These are phyloP conservation scores for Kwoniella shivajii DNA, from an alignment of 1,284 basidiomycete species.

Conservation along the genomic window DNA sequence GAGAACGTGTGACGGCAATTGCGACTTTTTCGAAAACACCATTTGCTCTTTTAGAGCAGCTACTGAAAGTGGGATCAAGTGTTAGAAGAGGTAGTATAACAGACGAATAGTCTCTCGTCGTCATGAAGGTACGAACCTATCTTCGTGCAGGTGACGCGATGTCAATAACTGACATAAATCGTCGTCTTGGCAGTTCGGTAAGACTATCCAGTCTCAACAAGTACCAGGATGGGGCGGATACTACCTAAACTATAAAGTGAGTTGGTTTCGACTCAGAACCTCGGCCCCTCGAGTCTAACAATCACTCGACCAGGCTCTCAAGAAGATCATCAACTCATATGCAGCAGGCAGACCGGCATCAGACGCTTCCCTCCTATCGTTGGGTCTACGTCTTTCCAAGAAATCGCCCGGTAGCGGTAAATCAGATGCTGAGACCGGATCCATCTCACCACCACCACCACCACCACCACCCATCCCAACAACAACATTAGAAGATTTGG, in stretches of 20 bases:
- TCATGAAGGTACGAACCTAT: too few species aligned
- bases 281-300: background rate
- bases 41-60: too few species aligned
- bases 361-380: slow-evolving; percentile 83
- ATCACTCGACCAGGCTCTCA: slow-evolving; percentile 36
- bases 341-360: slow-evolving; percentile 82
- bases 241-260: slow-evolving; percentile 94
- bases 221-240: slow-evolving; percentile 95
- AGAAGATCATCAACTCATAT: slow-evolving; percentile 92
- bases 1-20: too few species aligned
- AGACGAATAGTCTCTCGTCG: too few species aligned
- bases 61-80: too few species aligned
- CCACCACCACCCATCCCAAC: background rate
- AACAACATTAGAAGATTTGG: slow-evolving; percentile 32
- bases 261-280: slow-evolving; percentile 6
- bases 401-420: slow-evolving; percentile 44
- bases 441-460: slow-evolving; percentile 5
- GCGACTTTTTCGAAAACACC: too few species aligned
- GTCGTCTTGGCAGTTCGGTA: slow-evolving; percentile 90
- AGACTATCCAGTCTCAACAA: slow-evolving; percentile 95
- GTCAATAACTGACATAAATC: background rate
- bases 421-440: background rate
- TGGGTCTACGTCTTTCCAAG: slow-evolving; percentile 75
- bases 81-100: too few species aligned
- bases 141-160: too few species aligned